Base-by-base conservation (phyloP, 2,329 filamentous ascomycete genomes). In the Didymosphaeria variabile region DNA sequence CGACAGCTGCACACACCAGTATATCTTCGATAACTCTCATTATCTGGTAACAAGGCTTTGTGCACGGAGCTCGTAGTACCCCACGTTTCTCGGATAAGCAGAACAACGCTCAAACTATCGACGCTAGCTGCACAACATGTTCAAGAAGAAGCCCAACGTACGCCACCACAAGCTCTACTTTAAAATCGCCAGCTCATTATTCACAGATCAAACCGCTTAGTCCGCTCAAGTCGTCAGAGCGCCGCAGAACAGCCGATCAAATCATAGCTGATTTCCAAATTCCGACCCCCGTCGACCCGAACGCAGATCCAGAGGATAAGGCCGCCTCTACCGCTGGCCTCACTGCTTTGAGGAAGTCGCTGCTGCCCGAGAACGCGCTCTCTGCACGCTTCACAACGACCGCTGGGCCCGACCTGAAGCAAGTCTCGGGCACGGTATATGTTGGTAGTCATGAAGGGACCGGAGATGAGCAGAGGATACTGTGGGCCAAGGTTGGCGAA, bases 311-410 rank as follows among this genome's bases (percentile, higher is more conserved):
- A 12, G 77, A 83, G 58, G 79, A 83, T 62, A 83, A 80, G 60
- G 72, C 77, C 47, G 72, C 80, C 72, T 69, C 80, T 12, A 79
- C 81, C 7, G 72, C 81, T 42, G 77, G 79, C 42, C 81, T 82
- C 36, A 86, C 81, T 40, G 77, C 82, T 17, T 77, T 88, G 56
- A 82, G 89, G 55, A 88, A 86, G 71, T 80, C 85, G 2, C 79
- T 91, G 1, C 80, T 91, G 3, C 89, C 89, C 0, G 88, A 90
- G 23, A 88, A 87, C 65, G 82, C 85, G 0, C 81, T 86, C 42
- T 87, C 86, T 0, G 88, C 87, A 0, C 84, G 86, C 50, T 91
- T 91, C 72, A 88, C 85, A 6, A 90, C 88, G 0, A 90, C 88
- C 0, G 81, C 84, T 21, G 88, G 88, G 0, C 87, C 88, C 0